These are phyloP conservation scores for Aristolochia californica DNA, from an alignment of 164 flowering plant genomes.

Conservation along the genomic window DNA sequence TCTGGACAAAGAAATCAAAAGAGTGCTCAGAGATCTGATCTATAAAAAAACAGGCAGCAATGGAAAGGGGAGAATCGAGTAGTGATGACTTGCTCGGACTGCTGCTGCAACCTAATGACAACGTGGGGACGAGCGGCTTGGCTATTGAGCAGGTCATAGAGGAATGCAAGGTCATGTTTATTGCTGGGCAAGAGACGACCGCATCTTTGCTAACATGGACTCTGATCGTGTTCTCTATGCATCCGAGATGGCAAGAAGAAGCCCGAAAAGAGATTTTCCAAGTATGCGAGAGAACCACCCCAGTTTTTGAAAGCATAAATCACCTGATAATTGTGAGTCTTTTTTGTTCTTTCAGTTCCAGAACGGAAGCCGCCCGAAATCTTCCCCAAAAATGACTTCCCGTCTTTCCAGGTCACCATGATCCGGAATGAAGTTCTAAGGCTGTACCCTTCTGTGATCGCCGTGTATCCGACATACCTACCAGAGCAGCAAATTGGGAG, in stretches of 20 bases:
- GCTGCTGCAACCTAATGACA: slow-evolving; percentile 13
- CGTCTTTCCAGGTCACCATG: slow-evolving; percentile 14
- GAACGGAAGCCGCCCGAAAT: no score
- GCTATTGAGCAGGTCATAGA: slow-evolving; percentile 19
- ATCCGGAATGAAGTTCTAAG: slow-evolving; percentile 18
- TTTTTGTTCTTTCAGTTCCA: neutral
- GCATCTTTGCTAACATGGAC: slow-evolving; percentile 16
- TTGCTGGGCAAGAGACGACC: slow-evolving; percentile 18
- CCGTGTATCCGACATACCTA: slow-evolving; percentile 1
- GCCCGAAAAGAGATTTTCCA: slow-evolving; percentile 15
- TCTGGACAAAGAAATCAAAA: slow-evolving; percentile 10
- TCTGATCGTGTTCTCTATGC: slow-evolving; percentile 8
- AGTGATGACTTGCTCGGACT: slow-evolving; percentile 16
- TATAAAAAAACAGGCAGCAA: slow-evolving; percentile 12
- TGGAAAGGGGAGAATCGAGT: slow-evolving; percentile 13
- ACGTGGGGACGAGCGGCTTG: slow-evolving; percentile 2
- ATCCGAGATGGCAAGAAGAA: slow-evolving; percentile 11
- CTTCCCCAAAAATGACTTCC: no score
- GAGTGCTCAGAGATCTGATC: slow-evolving; percentile 10
- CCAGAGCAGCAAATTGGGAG: slow-evolving; percentile 10
- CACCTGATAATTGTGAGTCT: slow-evolving; percentile 21
- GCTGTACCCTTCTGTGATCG: slow-evolving; percentile 11
- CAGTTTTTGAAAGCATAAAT: slow-evolving; percentile 6
- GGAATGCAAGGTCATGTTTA: slow-evolving; percentile 25
- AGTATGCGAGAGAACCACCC: slow-evolving; percentile 8